phyloP scores from a whole-genome alignment of 371 early-diverging fungal species.

The Rhizomucor miehei region DNA sequence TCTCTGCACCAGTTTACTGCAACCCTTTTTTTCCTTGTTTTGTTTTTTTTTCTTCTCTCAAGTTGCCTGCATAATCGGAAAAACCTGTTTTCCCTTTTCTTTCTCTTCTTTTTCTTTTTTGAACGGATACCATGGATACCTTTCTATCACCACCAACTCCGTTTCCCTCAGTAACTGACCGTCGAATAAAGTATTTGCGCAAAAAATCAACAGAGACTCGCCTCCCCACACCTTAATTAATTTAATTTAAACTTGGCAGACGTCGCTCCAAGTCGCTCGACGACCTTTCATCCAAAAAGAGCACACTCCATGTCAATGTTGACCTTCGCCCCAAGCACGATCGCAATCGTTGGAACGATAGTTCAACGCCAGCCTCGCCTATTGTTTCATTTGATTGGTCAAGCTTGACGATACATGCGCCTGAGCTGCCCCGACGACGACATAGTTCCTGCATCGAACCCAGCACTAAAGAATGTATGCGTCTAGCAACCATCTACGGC shows the following conservation, averaged over 20 bases:
- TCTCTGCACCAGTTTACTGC: constrained; percentile 14
- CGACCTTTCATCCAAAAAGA: constrained; percentile 19
- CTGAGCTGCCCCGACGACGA: constrained; percentile 29
- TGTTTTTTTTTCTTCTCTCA: constrained; percentile 4
- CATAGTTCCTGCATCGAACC: constrained; percentile 48
- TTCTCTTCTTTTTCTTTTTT: too few species aligned
- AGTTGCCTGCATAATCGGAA: not conserved
- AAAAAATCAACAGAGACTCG: not conserved
- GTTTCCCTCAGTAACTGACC: not conserved
- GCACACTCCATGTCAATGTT: not conserved
- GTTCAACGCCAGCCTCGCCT: constrained; percentile 18
- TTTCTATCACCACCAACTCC: not conserved
- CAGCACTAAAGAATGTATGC: constrained; percentile 40
- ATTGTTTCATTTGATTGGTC: constrained; percentile 14
- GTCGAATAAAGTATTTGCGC: not conserved
- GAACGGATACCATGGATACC: too few species aligned
- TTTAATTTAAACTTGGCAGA: constrained; percentile 8
- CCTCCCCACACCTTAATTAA: not conserved
- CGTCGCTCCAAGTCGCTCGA: constrained; percentile 42
- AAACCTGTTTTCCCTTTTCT: too few species aligned
- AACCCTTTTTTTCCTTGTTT: constrained; percentile 5
- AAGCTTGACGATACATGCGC: not conserved
- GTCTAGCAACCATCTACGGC: constrained; percentile 55
- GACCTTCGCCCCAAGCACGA: not conserved
- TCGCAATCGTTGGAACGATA: constrained; percentile 10